Evolutionary conservation across 257 asterid genomes (phyloP).

Genomic region (Petunia axillaris): DNA sequence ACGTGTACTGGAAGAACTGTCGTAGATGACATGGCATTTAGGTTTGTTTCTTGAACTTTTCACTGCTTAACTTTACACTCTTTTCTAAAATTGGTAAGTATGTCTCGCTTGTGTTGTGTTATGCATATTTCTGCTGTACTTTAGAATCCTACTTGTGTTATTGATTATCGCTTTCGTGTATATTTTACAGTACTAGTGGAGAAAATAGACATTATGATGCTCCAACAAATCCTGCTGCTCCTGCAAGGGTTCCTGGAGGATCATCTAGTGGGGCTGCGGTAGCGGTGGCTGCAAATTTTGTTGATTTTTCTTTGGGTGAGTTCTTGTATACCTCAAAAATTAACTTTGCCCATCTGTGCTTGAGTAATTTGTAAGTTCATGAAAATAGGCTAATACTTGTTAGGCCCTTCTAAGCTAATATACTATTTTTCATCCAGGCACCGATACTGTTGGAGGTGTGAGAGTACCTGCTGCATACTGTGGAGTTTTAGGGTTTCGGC

Average conservation of each 20-base stretch:
- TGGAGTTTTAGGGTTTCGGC: constrained; percentile 89
- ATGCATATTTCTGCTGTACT: constrained; percentile 14
- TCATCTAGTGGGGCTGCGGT: constrained; percentile 99
- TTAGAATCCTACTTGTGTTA: neutral
- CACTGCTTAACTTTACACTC: constrained; percentile 23
- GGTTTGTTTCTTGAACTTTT: constrained; percentile 56
- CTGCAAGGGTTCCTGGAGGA: constrained; percentile 86
- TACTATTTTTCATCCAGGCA: constrained; percentile 53
- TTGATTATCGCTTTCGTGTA: constrained; percentile 14
- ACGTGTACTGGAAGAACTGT: constrained; percentile 82
- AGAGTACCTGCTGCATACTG: constrained; percentile 92
- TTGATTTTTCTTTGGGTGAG: constrained; percentile 94
- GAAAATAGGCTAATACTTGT: neutral
- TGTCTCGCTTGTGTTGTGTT: neutral
- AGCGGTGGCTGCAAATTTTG: constrained; percentile 85
- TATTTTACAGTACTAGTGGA: constrained; percentile 65
- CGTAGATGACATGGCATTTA: constrained; percentile 85
- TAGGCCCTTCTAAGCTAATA: neutral
- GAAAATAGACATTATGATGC: constrained; percentile 82
- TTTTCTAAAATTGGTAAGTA: neutral
- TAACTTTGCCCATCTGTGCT: constrained; percentile 5
- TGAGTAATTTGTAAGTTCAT: neutral
- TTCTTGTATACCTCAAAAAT: constrained; percentile 19
- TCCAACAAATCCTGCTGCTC: constrained; percentile 92
- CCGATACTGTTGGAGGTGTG: constrained; percentile 96